Evolutionary conservation across 2,329 filamentous ascomycete species (phyloP), one percentile per base, ranked within the genome.

Genomic region (Aureobasidium leucospermi): DNA sequence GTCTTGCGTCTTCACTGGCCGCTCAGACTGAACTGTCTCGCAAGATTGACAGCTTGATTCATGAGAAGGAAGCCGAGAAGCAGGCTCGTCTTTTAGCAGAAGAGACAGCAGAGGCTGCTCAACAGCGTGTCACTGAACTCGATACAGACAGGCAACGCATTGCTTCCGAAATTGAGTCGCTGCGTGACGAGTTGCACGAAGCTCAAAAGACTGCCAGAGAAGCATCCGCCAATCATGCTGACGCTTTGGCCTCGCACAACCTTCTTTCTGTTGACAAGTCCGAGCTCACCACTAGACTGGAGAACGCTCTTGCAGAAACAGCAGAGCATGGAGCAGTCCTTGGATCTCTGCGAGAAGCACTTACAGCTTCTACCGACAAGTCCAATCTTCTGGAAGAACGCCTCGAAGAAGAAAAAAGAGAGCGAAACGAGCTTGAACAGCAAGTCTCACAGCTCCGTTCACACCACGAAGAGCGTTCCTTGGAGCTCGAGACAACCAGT

Each of bases 231-330:
- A 78, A 84, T 31, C 85, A 86, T 39, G 81, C 89, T 0, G 90
- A 96, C 71, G 87, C 92, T 1, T 79, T 88, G 59, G 84, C 90
- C 1, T 80, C 87, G 41, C 77, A 89, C 43, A 85, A 90, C 65
- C 76, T 96, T 61, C 76, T 96, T n/a, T 81, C 81, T 58, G 82
- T 95, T n/a, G 93, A 97, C 70, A 96, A 94, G 72, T 83, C 87
- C 3, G 90, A 95, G 64, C 73, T 96, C 13, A 80, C 82, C 57
- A 77, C 78, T 36, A 88, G 86, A 69, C 84, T 90, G 59, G 80
- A 88, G 16, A 86, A 88, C 38, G 82, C 82, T 3, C 73, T 85
- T 1, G 80, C 81, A n/a, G 85, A 82, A 57, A 82, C 87, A 0
- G 85, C 85, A 68, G 88, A 87, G 58, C 86, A 91, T 67, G 79